Evolutionary conservation across 1,284 basidiomycete species (phyloP).

Genomic region (Apiotrichum akiyoshidainum): DNA sequence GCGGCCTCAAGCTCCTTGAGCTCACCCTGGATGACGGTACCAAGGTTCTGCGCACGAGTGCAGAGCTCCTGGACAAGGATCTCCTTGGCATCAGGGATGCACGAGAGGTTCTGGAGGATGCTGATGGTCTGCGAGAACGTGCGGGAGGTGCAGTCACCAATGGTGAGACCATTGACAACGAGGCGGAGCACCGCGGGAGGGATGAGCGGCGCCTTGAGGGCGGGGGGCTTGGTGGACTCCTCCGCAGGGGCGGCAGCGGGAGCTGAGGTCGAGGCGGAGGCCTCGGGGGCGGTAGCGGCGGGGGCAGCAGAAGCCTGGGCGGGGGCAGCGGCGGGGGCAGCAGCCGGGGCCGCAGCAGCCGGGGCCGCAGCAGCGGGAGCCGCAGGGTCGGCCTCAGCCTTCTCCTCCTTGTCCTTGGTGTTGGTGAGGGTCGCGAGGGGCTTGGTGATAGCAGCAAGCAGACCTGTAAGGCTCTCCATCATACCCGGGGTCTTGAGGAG

Average conservation of each 20-base stretch:
- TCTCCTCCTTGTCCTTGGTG: slow-evolving; percentile 11
- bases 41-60: slow-evolving; percentile 78
- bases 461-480: slow-evolving; percentile 82
- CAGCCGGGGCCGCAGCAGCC: neutral
- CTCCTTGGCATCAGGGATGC: slow-evolving; percentile 78
- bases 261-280: slow-evolving; percentile 12
- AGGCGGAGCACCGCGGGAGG: slow-evolving; percentile 75
- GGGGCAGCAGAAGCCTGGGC: neutral
- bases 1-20: slow-evolving; percentile 69
- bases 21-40: slow-evolving; percentile 66
- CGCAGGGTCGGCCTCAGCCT: neutral
- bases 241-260: neutral
- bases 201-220: slow-evolving; percentile 64
- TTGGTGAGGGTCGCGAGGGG: slow-evolving; percentile 57
- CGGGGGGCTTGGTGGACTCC: slow-evolving; percentile 1
- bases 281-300: slow-evolving; percentile 2
- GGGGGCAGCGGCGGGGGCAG: slow-evolving; percentile 4
- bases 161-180: slow-evolving; percentile 88
- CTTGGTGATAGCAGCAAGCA: slow-evolving; percentile 80
- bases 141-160: slow-evolving; percentile 88
- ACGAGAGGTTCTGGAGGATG: slow-evolving; percentile 83
- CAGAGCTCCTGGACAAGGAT: slow-evolving; percentile 82
- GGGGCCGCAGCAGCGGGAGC: neutral
- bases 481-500: slow-evolving; percentile 81
- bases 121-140: slow-evolving; percentile 88